Conservation (phyloP, 441 rosid species). For the Arabidopsis hybrid region DNA sequence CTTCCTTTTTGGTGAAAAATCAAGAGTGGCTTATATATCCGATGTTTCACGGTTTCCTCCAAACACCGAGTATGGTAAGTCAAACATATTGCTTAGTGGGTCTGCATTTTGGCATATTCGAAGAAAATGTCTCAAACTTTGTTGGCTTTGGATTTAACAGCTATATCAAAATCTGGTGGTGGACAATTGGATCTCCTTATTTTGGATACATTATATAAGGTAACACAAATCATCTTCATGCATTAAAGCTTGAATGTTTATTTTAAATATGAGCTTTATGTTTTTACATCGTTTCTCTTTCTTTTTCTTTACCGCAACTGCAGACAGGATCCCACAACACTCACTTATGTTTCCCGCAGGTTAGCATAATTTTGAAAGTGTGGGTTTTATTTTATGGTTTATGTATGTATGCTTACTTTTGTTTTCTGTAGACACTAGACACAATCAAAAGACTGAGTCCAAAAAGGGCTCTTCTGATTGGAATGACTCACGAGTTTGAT, state of each 20-base stretch:
- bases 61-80: slow-evolving; percentile 74
- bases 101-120: background rate
- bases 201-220: slow-evolving; percentile 87
- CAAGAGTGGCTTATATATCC: slow-evolving; percentile 85
- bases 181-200: slow-evolving; percentile 93
- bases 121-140: slow-evolving; percentile 5
- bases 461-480: slow-evolving; percentile 78
- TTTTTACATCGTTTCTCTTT: slow-evolving; percentile 7
- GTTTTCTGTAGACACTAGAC: slow-evolving; percentile 67
- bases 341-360: slow-evolving; percentile 91
- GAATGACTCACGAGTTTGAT: slow-evolving; percentile 95
- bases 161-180: slow-evolving; percentile 80
- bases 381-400: background rate
- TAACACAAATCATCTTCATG: slow-evolving; percentile 33
- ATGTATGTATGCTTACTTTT: slow-evolving; percentile 7
- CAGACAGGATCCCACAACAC: slow-evolving; percentile 78
- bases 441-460: slow-evolving; percentile 86
- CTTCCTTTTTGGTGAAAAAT: slow-evolving; percentile 84
- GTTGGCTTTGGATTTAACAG: slow-evolving; percentile 49
- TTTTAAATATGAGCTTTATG: slow-evolving; percentile 2
- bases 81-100: background rate
- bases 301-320: slow-evolving; percentile 21
- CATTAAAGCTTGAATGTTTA: background rate
- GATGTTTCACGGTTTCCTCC: slow-evolving; percentile 89
- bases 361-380: slow-evolving; percentile 39